These are phyloP conservation scores for Elsinoe ampelina DNA, from an alignment of 2,329 filamentous ascomycete species.

Conservation along the genomic window DNA sequence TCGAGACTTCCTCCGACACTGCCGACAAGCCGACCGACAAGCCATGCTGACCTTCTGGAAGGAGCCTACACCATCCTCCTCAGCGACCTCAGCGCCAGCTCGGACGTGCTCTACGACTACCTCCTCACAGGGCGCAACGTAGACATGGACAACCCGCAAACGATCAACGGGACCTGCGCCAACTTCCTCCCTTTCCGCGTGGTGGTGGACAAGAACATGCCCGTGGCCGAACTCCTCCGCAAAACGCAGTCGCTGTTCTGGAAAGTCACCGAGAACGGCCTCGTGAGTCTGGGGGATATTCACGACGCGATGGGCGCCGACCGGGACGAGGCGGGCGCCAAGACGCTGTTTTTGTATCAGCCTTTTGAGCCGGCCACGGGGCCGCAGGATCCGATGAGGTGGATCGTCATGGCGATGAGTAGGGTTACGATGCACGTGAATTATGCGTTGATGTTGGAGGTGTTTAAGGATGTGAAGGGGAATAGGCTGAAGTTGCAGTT, in stretches of 20 bases:
- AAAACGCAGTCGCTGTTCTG: constrained; percentile 21
- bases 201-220: constrained; percentile 13
- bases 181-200: constrained; percentile 32
- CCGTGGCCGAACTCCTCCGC: constrained; percentile 18
- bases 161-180: constrained; percentile 30
- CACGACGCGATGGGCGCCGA: constrained; percentile 19
- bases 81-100: neutral
- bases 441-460: constrained; percentile 8
- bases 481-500: neutral
- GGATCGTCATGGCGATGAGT: constrained; percentile 18
- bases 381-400: constrained; percentile 13
- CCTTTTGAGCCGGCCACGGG: constrained; percentile 26
- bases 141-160: constrained; percentile 28
- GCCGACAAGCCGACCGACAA: neutral
- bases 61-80: neutral
- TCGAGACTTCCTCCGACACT: neutral
- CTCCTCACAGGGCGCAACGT: constrained; percentile 33
- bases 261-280: constrained; percentile 24
- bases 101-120: constrained; percentile 17
- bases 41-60: neutral
- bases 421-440: neutral
- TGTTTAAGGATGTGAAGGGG: neutral
- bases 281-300: constrained; percentile 24
- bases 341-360: constrained; percentile 27
- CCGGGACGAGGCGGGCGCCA: constrained; percentile 14